Base-by-base conservation (phyloP, 371 early-diverging fungal genomes). In the Lichtheimia ornata region DNA sequence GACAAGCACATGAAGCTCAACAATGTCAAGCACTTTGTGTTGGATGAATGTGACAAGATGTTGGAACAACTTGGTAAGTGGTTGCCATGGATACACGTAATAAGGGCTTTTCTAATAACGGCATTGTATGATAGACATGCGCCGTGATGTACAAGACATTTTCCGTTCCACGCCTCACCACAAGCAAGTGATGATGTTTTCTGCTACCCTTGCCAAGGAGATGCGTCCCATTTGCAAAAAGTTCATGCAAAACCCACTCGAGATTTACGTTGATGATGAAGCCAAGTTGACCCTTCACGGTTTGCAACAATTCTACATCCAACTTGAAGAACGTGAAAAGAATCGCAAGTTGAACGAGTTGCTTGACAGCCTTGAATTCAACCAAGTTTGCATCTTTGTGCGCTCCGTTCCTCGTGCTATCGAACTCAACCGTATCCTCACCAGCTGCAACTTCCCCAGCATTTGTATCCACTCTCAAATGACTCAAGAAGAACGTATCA, bases 21-120 rank as follows among this genome's bases (percentile, higher is more conserved):
- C 44, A 88, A 85, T 58, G 84, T 98, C 64, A 96, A 94, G 88
- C 93, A 93, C 84, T 97, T 99, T 79, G 95, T 99, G 18, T 82
- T 99, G 27, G 99, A 99, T 74, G 99, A 99, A 83, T 99, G 98
- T 77, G 99, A 99, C 83, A 95, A 97, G 83, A 93, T 97, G 88
- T 74, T 98, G 50, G 96, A 96, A 50, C 81, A 87, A 47, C 73
- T 93, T 44, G 94, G 94, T 94, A 87, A 77, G 88, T 27, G 3
- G 14, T 42, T 14, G 17, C 9, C 35, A 35, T 35, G 35, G 35
- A 35, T 35, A 35, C 35, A 7, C 30, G 5, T 27, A 27, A 5
- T 30, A 30, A 6, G 7, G 30, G 7, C 4, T 30, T 27, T 27
- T 3, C 35, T 9, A 35, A 35, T 22, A 1, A 2, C 22, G 22